Percentiles rank a stretch among this genome's conserved stretches.
These are phyloP conservation scores for Punica granatum DNA, from an alignment of 345 rosid species.

Conservation along the genomic window DNA sequence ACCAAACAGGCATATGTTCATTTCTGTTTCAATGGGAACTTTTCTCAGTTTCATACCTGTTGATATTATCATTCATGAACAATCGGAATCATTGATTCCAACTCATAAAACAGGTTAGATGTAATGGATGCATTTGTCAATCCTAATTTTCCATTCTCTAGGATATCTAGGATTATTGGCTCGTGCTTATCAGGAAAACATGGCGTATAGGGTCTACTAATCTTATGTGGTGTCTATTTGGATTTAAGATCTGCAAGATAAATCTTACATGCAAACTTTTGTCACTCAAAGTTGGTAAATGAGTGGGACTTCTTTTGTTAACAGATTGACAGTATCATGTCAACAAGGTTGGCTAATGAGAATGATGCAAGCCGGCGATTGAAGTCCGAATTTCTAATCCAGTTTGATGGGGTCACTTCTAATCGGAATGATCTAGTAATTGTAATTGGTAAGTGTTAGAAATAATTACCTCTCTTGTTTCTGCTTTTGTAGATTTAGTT, in stretches of 20 bases:
- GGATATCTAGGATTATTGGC: not conserved
- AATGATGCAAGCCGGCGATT: slow-evolving; percentile 91
- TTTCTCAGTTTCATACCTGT: not conserved
- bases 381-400: slow-evolving; percentile 92
- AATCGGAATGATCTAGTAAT: slow-evolving; percentile 77
- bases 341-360: slow-evolving; percentile 74
- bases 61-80: not conserved
- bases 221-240: not conserved
- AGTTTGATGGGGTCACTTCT: slow-evolving; percentile 91
- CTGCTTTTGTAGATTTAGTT: too few species aligned
- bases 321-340: slow-evolving; percentile 96
- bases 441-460: slow-evolving; percentile 59
- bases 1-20: too few species aligned
- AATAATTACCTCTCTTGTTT: too few species aligned
- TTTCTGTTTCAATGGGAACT: not conserved
- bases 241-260: not conserved
- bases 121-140: not conserved
- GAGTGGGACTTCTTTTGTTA: slow-evolving; percentile 8
- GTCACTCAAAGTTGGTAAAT: not conserved
- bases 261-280: not conserved
- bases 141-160: not conserved
- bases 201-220: not conserved
- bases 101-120: not conserved
- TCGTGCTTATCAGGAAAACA: not conserved
- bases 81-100: not conserved